Evolutionary conservation across 345 rosid species (phyloP), one percentile per base, ranked within the genome.

Genomic region (Cardamine chenopodiifolia): DNA sequence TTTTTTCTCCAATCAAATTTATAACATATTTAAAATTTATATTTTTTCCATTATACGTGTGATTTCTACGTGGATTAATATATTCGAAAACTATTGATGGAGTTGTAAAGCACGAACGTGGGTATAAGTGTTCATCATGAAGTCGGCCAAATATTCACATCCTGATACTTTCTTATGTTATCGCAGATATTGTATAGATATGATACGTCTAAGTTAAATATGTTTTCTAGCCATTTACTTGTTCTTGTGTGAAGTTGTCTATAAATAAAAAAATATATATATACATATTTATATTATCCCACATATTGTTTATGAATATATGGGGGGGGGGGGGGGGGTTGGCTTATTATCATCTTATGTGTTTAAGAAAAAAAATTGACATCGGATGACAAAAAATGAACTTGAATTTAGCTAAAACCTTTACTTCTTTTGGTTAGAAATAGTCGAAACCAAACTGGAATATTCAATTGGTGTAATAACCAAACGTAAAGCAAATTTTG

Each of bases 91-190:
- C 32, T 57, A 19, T 58, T 35, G 73, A 28, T 58, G 67, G 23
- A 58, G 61, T 74, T 58, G 35, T 35, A 15, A 28, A 13, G 61
- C 61, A 74, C 67, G 61, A 58, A 74, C 78, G 78, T 74, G 78
- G 72, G 67, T 26, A 13, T 35, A 11, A 73, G 73, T 74, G 73
- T 66, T 66, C 61, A 37, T 26, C 78, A 66, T 66, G 73, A 66
- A 66, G 67, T 66, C 61, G 73, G 68, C 44, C 66, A 66, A 48
- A 74, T 66, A 48, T 74, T 58, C 78, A 66, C 73, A 57, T 58
- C 71, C 18, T 47, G 12, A 37, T 52, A 48, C 19, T 57, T 73
- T 64, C 23, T 42, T 54, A 73, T 72, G 52, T 62, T 63, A 64
- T 73, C 77, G 47, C 20, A 40, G 3, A 28, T 64, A 59, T 47